phyloP scores from a whole-genome alignment of 768 basidiomycete species.

The Boletus sp. region DNA sequence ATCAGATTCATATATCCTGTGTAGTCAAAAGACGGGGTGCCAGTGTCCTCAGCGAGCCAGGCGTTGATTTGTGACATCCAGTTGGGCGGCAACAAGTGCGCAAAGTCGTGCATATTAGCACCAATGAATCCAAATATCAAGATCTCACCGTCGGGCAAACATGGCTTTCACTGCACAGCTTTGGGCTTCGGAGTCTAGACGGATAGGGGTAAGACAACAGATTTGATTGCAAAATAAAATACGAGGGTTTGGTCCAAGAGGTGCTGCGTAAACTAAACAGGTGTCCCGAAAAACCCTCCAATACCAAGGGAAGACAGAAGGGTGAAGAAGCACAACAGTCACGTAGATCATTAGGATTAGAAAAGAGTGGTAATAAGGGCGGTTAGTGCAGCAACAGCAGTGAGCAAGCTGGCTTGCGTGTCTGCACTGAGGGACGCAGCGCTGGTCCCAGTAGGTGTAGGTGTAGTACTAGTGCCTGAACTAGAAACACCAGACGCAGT shows the following conservation, averaged over 20 bases:
- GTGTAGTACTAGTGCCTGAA: constrained; percentile 21
- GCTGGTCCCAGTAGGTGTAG: constrained; percentile 28
- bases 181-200: too few species aligned
- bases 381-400: constrained; percentile 36
- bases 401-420: constrained; percentile 33
- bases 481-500: constrained; percentile 20
- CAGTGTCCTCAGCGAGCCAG: constrained; percentile 94
- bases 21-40: constrained; percentile 95
- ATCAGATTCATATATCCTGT: constrained; percentile 96
- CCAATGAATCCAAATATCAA: too few species aligned
- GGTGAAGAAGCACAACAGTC: too few species aligned
- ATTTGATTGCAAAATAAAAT: too few species aligned
- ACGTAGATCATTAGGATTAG: constrained; percentile 7
- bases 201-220: too few species aligned
- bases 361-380: constrained; percentile 28
- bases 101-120: too few species aligned
- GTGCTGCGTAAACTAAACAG: too few species aligned
- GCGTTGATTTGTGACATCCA: constrained; percentile 80
- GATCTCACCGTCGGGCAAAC: too few species aligned
- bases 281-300: too few species aligned
- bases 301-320: too few species aligned
- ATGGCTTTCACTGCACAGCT: too few species aligned
- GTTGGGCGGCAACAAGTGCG: constrained; percentile 86
- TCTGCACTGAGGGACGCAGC: constrained; percentile 32
- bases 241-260: too few species aligned